phyloP scores from a whole-genome alignment of 2,329 filamentous ascomycete species.

The Paecilomyces variotii region DNA sequence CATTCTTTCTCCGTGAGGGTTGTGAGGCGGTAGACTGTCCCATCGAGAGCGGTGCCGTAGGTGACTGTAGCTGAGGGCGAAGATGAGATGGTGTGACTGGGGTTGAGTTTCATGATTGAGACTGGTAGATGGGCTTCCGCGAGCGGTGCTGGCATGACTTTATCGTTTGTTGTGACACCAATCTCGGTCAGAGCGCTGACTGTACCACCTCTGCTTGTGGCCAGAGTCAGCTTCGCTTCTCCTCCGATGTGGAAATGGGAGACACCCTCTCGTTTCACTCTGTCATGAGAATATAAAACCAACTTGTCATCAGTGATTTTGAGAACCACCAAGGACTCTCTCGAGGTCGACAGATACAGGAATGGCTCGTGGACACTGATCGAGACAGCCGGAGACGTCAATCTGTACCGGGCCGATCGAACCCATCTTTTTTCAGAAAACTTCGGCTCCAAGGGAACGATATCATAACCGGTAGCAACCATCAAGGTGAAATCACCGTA shows the following conservation, averaged over 20 bases:
- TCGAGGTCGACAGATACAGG: conserved; percentile 48
- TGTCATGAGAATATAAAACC: conserved; percentile 26
- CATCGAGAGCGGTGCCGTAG: conserved; percentile 62
- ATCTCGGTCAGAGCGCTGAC: conserved; percentile 33
- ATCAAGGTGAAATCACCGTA: conserved; percentile 38
- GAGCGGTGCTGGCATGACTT: conserved; percentile 21
- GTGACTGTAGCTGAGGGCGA: conserved; percentile 33
- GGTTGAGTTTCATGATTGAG: conserved; percentile 24
- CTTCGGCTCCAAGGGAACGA: conserved; percentile 38
- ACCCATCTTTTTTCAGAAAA: conserved; percentile 34
- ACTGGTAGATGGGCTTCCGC: conserved; percentile 26
- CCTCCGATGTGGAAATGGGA: conserved; percentile 31
- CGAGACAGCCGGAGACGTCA: conserved; percentile 44
- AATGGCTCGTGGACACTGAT: conserved; percentile 40
- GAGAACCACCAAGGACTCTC: conserved; percentile 46
- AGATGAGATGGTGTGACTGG: conserved; percentile 10
- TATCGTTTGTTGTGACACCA: conserved; percentile 17
- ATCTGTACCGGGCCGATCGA: conserved; percentile 27
- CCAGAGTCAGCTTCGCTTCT: conserved; percentile 40
- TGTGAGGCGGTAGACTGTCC: conserved; percentile 61
- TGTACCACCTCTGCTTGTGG: conserved; percentile 45
- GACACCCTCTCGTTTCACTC: conserved; percentile 23
- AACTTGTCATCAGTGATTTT: conserved; percentile 30
- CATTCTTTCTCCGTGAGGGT: conserved; percentile 56
- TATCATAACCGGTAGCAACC: conserved; percentile 37